phyloP scores from a whole-genome alignment of 176 grass and related monocot genomes.

The Carex parvula region DNA sequence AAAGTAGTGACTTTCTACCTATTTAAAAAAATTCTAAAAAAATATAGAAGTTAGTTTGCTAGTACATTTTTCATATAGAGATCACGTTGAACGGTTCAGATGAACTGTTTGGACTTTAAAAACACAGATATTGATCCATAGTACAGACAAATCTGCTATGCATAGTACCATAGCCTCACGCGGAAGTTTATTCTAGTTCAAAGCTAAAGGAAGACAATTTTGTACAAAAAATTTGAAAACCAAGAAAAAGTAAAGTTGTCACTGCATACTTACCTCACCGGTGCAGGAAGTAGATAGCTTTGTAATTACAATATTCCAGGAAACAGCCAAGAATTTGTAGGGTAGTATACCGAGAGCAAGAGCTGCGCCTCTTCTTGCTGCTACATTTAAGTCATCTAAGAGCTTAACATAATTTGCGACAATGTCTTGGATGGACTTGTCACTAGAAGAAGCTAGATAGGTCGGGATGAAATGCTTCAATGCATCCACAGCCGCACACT shows the following conservation, averaged over 20 bases:
- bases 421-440: constrained; percentile 51
- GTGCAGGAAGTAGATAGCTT: constrained; percentile 89
- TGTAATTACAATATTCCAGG: constrained; percentile 67
- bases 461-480: constrained; percentile 81
- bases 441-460: constrained; percentile 68
- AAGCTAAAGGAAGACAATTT: not conserved
- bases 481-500: constrained; percentile 73
- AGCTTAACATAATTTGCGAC: constrained; percentile 60
- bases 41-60: too few species aligned
- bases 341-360: constrained; percentile 89
- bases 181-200: not conserved
- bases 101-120: too few species aligned
- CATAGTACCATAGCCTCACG: too few species aligned
- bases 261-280: constrained; percentile 51
- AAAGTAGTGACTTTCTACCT: too few species aligned
- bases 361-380: constrained; percentile 89
- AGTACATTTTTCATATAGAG: too few species aligned
- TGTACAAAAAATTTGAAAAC: not conserved
- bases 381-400: constrained; percentile 86
- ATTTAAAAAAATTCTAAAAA: too few species aligned
- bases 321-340: constrained; percentile 58
- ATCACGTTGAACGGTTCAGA: too few species aligned
- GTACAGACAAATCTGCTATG: too few species aligned
- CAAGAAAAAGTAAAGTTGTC: not conserved
- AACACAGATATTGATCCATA: too few species aligned